Conservation (phyloP, 768 basidiomycete genomes). For the Amanita subjunquillea region DNA sequence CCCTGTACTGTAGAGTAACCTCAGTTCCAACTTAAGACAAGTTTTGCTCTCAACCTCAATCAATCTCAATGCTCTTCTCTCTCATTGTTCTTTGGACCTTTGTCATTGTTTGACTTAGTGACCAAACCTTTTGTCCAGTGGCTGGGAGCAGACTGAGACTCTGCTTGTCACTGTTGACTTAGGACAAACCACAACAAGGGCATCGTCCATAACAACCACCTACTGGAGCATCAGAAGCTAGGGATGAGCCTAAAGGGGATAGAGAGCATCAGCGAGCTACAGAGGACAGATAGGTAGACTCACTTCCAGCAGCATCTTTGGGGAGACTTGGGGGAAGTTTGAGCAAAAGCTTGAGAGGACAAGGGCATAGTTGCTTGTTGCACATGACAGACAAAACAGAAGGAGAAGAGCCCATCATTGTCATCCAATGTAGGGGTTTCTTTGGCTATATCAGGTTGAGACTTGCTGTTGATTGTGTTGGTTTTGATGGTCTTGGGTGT, state of each 20-base stretch:
- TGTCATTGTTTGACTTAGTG: no score
- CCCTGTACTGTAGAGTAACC: no score
- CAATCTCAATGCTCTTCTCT: no score
- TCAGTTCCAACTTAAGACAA: no score
- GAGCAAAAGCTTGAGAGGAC: neutral
- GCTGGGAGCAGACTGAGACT: no score
- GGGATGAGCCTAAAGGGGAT: neutral
- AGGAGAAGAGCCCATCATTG: neutral
- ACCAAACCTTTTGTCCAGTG: no score
- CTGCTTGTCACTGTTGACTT: no score
- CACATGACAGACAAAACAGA: neutral
- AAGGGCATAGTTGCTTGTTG: neutral
- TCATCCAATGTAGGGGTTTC: neutral
- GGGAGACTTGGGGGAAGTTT: neutral
- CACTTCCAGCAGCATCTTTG: neutral
- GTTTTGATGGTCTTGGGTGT: no score
- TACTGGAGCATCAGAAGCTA: neutral
- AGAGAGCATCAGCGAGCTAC: conserved; percentile 1
- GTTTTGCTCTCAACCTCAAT: no score
- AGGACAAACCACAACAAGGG: no score
- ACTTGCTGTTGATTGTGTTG: neutral
- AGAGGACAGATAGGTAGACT: neutral
- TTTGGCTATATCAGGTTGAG: neutral
- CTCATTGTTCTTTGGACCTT: no score
- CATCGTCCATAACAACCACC: no score